phyloP scores from a whole-genome alignment of 768 basidiomycete genomes.

The Calvatia gigantea region DNA sequence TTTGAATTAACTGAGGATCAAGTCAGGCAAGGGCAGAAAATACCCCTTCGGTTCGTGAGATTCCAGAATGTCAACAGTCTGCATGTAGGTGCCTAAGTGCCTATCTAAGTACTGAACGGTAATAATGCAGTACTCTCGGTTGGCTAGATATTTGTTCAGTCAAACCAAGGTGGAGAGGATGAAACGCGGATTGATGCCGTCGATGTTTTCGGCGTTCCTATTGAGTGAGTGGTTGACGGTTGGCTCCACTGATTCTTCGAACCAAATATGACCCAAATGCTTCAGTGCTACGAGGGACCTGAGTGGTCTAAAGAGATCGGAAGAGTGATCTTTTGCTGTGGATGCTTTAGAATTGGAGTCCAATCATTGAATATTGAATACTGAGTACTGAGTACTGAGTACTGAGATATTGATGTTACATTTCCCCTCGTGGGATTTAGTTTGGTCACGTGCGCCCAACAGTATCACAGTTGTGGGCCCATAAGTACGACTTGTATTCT shows the following conservation, averaged over 20 bases:
- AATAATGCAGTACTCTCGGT: slow-evolving; percentile 18
- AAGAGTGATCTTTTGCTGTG: too few relatives aligned
- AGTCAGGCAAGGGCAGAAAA: slow-evolving; percentile 40
- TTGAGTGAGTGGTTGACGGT: slow-evolving; percentile 51
- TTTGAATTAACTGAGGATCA: slow-evolving; percentile 49
- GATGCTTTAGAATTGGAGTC: too few relatives aligned
- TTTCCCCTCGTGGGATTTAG: too few relatives aligned
- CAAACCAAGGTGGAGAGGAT: slow-evolving; percentile 60
- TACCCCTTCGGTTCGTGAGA: slow-evolving; percentile 59
- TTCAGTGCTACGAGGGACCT: slow-evolving; percentile 5
- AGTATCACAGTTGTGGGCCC: too few relatives aligned
- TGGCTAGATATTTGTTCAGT: slow-evolving; percentile 52
- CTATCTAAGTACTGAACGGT: background rate
- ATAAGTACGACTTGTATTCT: too few relatives aligned
- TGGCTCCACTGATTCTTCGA: too few relatives aligned
- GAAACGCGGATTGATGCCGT: slow-evolving; percentile 65
- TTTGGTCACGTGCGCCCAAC: too few relatives aligned
- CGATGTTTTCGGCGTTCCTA: slow-evolving; percentile 58
- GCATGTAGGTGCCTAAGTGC: slow-evolving; percentile 37
- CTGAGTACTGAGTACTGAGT: too few relatives aligned
- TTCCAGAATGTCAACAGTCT: slow-evolving; percentile 68
- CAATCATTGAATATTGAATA: too few relatives aligned
- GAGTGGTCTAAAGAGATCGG: slow-evolving; percentile 2
- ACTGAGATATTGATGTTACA: too few relatives aligned
- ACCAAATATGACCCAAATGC: background rate